Conservation (phyloP, 345 rosid species). For the Psidium guajava region DNA sequence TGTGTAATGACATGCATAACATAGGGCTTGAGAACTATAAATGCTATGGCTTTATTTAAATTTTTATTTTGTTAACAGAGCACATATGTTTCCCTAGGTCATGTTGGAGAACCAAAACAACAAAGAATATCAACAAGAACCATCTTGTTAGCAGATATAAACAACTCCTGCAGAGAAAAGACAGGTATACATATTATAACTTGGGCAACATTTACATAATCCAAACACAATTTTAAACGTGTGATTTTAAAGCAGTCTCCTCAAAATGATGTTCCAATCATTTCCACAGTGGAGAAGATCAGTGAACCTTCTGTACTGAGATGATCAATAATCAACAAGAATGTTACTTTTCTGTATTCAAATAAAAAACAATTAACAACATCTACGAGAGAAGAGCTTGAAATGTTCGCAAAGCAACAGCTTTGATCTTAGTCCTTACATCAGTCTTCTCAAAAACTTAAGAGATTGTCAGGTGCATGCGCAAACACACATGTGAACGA, state of each 20-base stretch:
- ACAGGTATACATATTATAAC: background rate
- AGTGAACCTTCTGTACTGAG: too few relatives aligned
- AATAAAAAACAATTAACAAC: background rate
- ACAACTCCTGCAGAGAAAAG: background rate
- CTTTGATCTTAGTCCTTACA: background rate
- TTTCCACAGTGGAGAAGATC: too few relatives aligned
- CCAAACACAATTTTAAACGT: too few relatives aligned
- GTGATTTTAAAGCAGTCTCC: too few relatives aligned
- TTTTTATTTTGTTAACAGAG: background rate
- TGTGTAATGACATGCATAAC: background rate
- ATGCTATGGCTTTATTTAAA: too few relatives aligned
- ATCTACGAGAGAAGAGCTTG: background rate
- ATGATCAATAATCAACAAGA: slow-evolving; percentile 23
- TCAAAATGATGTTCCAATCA: too few relatives aligned
- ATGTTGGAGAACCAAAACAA: background rate
- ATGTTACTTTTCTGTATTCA: slow-evolving; percentile 67
- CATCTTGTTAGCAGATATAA: background rate
- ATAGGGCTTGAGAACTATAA: background rate
- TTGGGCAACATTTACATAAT: too few relatives aligned
- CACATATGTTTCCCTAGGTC: background rate
- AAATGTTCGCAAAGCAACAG: background rate
- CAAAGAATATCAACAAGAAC: background rate
- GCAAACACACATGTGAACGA: background rate
- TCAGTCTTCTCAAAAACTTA: background rate
- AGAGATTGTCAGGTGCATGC: background rate